Base-by-base conservation (phyloP, 1,284 basidiomycete genomes). In the Papiliotrema flavescens region DNA sequence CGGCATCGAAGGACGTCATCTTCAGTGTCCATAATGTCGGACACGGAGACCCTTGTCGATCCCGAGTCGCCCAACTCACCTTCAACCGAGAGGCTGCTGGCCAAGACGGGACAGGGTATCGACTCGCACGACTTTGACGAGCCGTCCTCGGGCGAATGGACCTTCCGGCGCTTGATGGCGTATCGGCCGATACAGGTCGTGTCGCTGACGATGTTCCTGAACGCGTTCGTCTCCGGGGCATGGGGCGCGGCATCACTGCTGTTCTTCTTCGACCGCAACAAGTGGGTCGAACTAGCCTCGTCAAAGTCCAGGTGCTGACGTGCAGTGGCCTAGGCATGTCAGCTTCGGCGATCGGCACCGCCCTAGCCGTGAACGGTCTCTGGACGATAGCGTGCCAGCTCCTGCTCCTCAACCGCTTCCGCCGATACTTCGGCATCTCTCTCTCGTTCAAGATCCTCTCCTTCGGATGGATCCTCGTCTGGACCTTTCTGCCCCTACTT, bases 331-430 rank as follows among this genome's bases (percentile, higher is more conserved):
- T 73, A 9, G 64, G 62, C 26, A 69, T 76, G 68, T 67, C 71
- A 8, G 60, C 73, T 2, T 62, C 67, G 15, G 67, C 69, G 1
- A 75, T 74, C 9, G 75, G 75, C n/a, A 61, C 62, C 5, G 67
- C 72, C 0, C 58, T 75, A 26, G 66, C 74, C 1, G 39, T 74
- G 45, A 74, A 75, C 52, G 75, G 75, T 11, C 13, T 75, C 15
- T 73, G 69, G 67, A 67, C 71, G 0, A 66, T 76, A 36, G 55
- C 65, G 1, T 67, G 67, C 40, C 75, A 76, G 51, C 51, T 76
- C 15, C 55, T 69, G 1, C 59, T 76, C 20, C 63, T 76, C 15
- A 71, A 64, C 20, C 64, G 67, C 1, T 63, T 76, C 19, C 65
- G 70, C 9, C 61, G 64, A 23, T 63, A 55, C 22, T 61, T 70